A percentile compares a stretch with the other conserved stretches of the same genome.
Evolutionary conservation across 331 rosid species (phyloP).

Genomic region (Malus hybrid): DNA sequence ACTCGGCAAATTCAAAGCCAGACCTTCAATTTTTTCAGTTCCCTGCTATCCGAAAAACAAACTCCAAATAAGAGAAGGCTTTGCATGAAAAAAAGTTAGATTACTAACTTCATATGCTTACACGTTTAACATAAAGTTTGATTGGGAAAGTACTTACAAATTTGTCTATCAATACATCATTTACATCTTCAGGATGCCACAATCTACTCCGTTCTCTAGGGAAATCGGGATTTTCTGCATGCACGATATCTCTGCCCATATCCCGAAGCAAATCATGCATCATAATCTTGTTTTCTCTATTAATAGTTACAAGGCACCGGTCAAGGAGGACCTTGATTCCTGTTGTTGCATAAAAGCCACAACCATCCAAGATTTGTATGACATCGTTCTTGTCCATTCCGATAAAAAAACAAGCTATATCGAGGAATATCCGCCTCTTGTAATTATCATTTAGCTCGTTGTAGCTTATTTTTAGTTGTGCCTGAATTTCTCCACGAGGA

Average conservation of each 20-base stretch:
- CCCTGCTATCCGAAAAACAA: background rate
- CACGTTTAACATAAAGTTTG: no score
- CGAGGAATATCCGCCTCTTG: constrained; percentile 16
- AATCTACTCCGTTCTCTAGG: constrained; percentile 7
- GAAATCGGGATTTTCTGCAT: background rate
- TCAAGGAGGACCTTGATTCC: constrained; percentile 15
- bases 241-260: constrained; percentile 25
- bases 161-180: no score
- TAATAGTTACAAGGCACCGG: background rate
- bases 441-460: constrained; percentile 13
- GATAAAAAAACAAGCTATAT: constrained; percentile 22
- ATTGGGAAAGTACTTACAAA: background rate
- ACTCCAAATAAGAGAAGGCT: background rate
- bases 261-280: constrained; percentile 29
- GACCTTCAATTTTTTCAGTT: no score
- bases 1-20: no score
- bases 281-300: background rate
- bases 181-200: background rate
- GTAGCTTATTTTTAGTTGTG: constrained; percentile 17
- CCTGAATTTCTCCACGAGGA: background rate
- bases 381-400: constrained; percentile 14
- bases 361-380: background rate
- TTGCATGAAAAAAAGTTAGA: no score
- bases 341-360: background rate
- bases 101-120: constrained; percentile 14